phyloP scores from a whole-genome alignment of 768 basidiomycete species.

The Tylopilus cervinicoccineus region DNA sequence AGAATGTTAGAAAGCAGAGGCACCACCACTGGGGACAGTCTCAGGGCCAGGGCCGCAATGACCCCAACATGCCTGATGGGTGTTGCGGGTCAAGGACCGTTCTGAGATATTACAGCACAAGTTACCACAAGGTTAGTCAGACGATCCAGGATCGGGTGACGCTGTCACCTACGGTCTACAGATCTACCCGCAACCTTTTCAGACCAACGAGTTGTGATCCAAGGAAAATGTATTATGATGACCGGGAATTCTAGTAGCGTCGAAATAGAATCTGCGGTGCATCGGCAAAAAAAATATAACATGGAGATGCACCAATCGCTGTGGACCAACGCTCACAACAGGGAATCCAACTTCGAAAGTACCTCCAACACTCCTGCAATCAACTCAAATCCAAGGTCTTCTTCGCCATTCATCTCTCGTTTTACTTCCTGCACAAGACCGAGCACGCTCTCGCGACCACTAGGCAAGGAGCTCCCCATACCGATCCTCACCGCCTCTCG shows the following conservation, averaged over 20 bases:
- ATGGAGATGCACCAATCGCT: neutral
- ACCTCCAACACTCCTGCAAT: conserved; percentile 92
- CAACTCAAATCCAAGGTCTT: conserved; percentile 87
- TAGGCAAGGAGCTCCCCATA: conserved; percentile 47
- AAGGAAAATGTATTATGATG: conserved; percentile 9
- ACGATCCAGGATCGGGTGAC: too few species aligned
- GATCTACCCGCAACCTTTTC: too few species aligned
- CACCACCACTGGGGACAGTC: too few species aligned
- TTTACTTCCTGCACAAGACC: conserved; percentile 72
- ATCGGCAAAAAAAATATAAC: neutral
- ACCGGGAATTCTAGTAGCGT: conserved; percentile 4
- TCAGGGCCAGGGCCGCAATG: too few species aligned
- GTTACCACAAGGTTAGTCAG: too few species aligned
- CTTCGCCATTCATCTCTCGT: conserved; percentile 66
- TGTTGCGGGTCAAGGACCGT: too few species aligned
- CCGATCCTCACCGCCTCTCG: conserved; percentile 48
- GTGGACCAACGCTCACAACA: conserved; percentile 18
- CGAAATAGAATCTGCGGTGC: neutral
- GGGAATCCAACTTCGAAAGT: conserved; percentile 84
- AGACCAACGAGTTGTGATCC: neutral
- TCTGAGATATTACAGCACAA: too few species aligned
- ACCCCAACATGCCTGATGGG: too few species aligned
- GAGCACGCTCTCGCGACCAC: conserved; percentile 64
- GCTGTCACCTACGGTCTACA: too few species aligned
- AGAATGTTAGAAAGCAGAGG: too few species aligned